Evolutionary conservation across 1,284 basidiomycete species (phyloP), one percentile per base, ranked within the genome.

Genomic region (Sanguinoderma infundibulare): DNA sequence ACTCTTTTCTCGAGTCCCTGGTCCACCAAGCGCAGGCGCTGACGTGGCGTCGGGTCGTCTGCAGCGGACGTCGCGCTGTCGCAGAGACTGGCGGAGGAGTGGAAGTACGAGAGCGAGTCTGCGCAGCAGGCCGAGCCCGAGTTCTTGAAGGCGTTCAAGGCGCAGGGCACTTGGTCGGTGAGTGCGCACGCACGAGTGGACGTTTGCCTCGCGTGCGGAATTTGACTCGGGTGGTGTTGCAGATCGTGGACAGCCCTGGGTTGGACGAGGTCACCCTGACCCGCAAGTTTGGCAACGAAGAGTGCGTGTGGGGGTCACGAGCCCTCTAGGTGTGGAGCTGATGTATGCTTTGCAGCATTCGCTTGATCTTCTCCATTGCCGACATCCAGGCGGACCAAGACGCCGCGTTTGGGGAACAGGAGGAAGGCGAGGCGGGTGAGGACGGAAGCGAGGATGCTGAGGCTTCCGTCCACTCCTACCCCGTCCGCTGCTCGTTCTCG

Each of bases 231-330:
- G 14, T 32, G 28, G 9, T 3, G 28, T 9, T 9, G 12, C 22
- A 95, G 86, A 85, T 98, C 69, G 81, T 87, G 65, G 94, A 98
- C 73, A 75, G 76, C 32, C 68, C 80, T 7, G 93, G 91, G 35
- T 84, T 87, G 50, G 96, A 98, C 75, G 96, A 98, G 74, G 87
- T 98, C 38, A 79, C 84, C 22, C 78, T 99, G 35, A 82, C 80
- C 34, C 87, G 96, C 65, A 89, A 89, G 69, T 98, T 96, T 74
- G 96, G 95, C 66, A 95, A 95, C 73, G 96, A 99, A 79, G 85
- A 80, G 94, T 96, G 69, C 61, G 90, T 82, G 38, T 44, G n/a
- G n/a, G n/a, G n/a, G n/a, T n/a, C n/a, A n/a, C n/a, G n/a, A n/a
- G n/a, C n/a, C n/a, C n/a, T n/a, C n/a, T n/a, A n/a, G n/a, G n/a